A percentile compares a stretch with the other conserved stretches of the same genome.
Conservation (phyloP, 139 green algal genomes). For the Pseudopediastrum boryanum region DNA sequence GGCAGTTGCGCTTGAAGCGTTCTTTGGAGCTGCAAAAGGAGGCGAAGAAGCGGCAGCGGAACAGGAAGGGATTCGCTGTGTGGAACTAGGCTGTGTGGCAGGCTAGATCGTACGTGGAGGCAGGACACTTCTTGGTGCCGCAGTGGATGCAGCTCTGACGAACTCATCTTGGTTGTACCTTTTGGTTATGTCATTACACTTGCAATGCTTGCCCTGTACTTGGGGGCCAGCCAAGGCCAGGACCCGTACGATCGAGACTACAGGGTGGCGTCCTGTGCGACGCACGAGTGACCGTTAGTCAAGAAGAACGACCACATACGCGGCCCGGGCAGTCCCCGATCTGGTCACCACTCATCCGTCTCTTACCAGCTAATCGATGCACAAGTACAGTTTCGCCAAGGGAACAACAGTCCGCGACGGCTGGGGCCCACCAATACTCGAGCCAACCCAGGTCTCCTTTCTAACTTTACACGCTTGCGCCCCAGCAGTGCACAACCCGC, state of each 20-base stretch:
- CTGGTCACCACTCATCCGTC: too few species aligned
- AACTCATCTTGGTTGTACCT: neutral
- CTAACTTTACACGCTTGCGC: neutral
- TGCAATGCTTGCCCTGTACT: neutral
- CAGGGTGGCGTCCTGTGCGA: too few species aligned
- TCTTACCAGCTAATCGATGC: too few species aligned
- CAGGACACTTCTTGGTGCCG: neutral
- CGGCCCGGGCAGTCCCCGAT: too few species aligned
- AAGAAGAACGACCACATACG: too few species aligned
- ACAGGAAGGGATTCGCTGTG: neutral
- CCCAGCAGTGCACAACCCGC: neutral
- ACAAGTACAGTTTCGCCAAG: too few species aligned
- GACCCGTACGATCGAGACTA: neutral
- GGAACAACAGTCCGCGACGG: too few species aligned
- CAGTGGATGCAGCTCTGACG: neutral
- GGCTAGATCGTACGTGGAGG: neutral
- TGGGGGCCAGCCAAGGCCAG: neutral
- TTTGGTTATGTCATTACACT: neutral
- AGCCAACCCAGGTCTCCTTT: neutral
- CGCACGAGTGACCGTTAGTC: too few species aligned
- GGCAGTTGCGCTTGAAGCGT: slow-evolving; percentile 11
- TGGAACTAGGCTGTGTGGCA: neutral
- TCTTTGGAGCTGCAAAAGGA: neutral
- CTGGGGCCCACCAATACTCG: neutral
- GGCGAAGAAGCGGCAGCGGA: neutral